Evolutionary conservation across 2,329 filamentous ascomycete genomes (phyloP), one percentile per base, ranked within the genome.

Genomic region (Fusarium secorum): DNA sequence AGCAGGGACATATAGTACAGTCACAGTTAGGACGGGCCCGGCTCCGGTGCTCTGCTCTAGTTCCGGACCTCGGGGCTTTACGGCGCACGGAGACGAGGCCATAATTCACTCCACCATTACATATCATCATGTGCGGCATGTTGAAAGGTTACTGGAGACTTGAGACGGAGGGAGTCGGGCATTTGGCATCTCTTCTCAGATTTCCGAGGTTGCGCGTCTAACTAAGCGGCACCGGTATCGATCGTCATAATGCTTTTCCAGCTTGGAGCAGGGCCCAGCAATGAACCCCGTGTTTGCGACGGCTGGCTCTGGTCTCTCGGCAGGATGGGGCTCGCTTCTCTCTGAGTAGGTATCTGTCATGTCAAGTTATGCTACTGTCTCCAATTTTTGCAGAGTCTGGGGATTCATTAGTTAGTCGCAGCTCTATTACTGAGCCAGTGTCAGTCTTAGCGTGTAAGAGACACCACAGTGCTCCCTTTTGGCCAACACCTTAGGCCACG

Each of bases 261-360:
- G 52, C 63, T 61, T 66, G 28, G 70, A 72, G 61, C 64, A 72
- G 51, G 44, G 22, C 41, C 49, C 44, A 46, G 45, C 46, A 36
- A 61, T 49, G 46, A 55, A 51, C 73, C 71, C 60, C 73, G 74
- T 76, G 74, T 72, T 41, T 59, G 55, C 59, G 66, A 74, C 70
- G 71, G 73, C 70, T 76, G 74, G 74, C 51, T 57, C 62, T 72
- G 65, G 58, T 74, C 42, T 60, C 60, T 64, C 36, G 46, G 54
- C 28, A 44, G 15, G 41, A 68, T 60, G 59, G 57, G 52, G 60
- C 48, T 41, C 42, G n/a, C 60, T 60, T 48, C 45, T 42, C 44
- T 55, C 30, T 49, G 11, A 10, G 45, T 20, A 45, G 22, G 13
- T 48, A 18, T 44, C 49, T 56, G 57, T 60, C 65, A 69, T 60